A percentile compares a stretch with the other conserved stretches of the same genome.
Evolutionary conservation across 2,329 filamentous ascomycete genomes (phyloP).

Genomic region (Colletotrichum neosansevieriae): DNA sequence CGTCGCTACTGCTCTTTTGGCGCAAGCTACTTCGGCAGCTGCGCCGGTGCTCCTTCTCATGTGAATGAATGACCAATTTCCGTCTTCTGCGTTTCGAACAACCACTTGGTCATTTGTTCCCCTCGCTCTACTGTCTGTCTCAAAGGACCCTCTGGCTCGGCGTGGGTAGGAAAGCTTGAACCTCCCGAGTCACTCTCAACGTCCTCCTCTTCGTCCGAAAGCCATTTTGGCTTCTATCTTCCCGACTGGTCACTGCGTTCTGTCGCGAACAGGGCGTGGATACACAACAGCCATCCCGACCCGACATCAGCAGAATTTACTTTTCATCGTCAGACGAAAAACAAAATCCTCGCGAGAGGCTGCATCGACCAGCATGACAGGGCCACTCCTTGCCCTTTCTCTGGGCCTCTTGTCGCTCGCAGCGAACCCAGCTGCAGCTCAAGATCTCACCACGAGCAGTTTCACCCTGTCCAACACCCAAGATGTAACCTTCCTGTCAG

Average conservation of each 20-base stretch:
- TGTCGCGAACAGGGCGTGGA: slow-evolving; percentile 13
- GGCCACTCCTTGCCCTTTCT: slow-evolving; percentile 15
- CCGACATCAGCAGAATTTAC: neutral
- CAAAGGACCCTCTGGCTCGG: neutral
- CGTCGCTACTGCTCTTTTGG: neutral
- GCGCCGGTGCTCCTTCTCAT: slow-evolving; percentile 12
- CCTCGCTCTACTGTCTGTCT: neutral
- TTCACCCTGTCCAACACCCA: slow-evolving; percentile 36
- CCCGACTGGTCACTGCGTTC: slow-evolving; percentile 29
- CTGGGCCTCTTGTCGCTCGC: slow-evolving; percentile 24
- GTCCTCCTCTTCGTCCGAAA: slow-evolving; percentile 27
- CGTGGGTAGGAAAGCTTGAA: slow-evolving; percentile 6
- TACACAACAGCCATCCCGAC: slow-evolving; percentile 17
- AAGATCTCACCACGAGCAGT: slow-evolving; percentile 17
- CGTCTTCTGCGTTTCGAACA: slow-evolving; percentile 7
- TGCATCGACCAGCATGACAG: slow-evolving; percentile 29
- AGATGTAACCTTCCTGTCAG: slow-evolving; percentile 36
- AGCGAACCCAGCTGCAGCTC: slow-evolving; percentile 16
- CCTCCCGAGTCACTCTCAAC: slow-evolving; percentile 2
- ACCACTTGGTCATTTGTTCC: neutral
- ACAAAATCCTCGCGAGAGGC: slow-evolving; percentile 20
- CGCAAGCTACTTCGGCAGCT: neutral
- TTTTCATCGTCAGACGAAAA: neutral
- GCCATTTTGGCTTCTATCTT: slow-evolving; percentile 25
- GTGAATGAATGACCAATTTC: slow-evolving; percentile 16